Evolutionary conservation across 2,329 filamentous ascomycete genomes (phyloP).

Genomic region (Trichoderma gracile): DNA sequence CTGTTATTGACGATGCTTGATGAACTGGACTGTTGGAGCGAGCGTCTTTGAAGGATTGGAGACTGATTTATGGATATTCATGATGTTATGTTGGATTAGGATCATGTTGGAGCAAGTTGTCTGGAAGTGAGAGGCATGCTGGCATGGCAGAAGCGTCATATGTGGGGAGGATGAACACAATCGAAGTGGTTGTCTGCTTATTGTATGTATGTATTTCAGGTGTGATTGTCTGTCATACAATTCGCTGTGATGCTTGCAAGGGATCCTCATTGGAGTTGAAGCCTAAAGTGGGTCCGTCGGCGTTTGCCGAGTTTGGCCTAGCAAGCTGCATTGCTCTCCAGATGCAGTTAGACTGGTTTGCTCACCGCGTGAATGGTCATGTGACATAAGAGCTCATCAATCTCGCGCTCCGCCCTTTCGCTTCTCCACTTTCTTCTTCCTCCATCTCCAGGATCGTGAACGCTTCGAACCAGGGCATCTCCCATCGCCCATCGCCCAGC

Average conservation of each 20-base stretch:
- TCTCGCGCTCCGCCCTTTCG: background rate
- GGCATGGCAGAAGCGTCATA: too few species aligned
- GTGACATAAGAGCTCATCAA: background rate
- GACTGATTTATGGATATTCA: background rate
- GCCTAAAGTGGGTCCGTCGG: too few species aligned
- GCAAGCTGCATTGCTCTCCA: background rate
- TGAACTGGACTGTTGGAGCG: background rate
- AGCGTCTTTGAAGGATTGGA: background rate
- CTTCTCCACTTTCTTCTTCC: background rate
- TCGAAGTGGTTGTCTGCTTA: too few species aligned
- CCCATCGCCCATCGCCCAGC: background rate
- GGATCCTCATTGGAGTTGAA: too few species aligned
- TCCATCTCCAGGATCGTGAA: background rate
- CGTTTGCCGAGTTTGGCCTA: too few species aligned
- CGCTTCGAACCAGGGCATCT: background rate
- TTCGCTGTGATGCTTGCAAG: too few species aligned
- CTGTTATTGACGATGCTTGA: slow-evolving; percentile 36
- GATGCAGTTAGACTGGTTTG: background rate
- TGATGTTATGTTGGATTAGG: background rate
- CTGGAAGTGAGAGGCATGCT: too few species aligned
- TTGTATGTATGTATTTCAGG: too few species aligned
- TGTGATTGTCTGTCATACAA: too few species aligned
- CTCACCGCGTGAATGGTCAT: background rate
- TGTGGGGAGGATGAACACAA: too few species aligned
- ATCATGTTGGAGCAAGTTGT: background rate